Conservation (phyloP, 2,329 filamentous ascomycete species). For the Zasmidium citrigriseum region DNA sequence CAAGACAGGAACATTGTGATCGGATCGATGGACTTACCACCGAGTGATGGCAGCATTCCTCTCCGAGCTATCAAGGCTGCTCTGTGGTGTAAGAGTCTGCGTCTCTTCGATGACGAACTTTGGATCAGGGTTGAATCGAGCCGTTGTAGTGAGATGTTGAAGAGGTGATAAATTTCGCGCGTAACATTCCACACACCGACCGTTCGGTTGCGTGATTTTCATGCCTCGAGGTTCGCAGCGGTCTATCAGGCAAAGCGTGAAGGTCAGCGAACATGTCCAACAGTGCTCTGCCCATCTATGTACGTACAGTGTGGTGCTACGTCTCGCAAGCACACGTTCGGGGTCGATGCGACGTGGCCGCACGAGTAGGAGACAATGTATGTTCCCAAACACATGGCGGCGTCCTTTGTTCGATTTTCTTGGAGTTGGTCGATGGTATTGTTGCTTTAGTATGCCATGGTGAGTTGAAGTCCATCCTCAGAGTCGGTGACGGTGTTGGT, state of each 20-base stretch:
- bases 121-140: slow-evolving; percentile 23
- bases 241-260: too few relatives aligned
- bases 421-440: not conserved
- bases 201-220: slow-evolving; percentile 25
- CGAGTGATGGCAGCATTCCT: slow-evolving; percentile 13
- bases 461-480: slow-evolving; percentile 1
- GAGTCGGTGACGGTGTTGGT: not conserved
- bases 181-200: slow-evolving; percentile 25
- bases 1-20: not conserved
- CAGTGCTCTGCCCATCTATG: too few relatives aligned
- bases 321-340: slow-evolving; percentile 22
- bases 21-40: not conserved
- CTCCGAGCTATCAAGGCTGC: slow-evolving; percentile 15
- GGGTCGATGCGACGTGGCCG: slow-evolving; percentile 21
- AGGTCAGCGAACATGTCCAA: too few relatives aligned
- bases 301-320: too few relatives aligned
- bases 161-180: slow-evolving; percentile 17
- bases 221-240: slow-evolving; percentile 25
- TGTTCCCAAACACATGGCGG: slow-evolving; percentile 24
- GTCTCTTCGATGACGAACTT: slow-evolving; percentile 3
- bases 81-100: slow-evolving; percentile 11
- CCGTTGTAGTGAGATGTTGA: slow-evolving; percentile 20
- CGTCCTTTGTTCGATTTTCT: not conserved
- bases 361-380: slow-evolving; percentile 24
- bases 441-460: not conserved